Evolutionary conservation across 164 flowering plant species (phyloP).

Genomic region (Vitis rupestris): DNA sequence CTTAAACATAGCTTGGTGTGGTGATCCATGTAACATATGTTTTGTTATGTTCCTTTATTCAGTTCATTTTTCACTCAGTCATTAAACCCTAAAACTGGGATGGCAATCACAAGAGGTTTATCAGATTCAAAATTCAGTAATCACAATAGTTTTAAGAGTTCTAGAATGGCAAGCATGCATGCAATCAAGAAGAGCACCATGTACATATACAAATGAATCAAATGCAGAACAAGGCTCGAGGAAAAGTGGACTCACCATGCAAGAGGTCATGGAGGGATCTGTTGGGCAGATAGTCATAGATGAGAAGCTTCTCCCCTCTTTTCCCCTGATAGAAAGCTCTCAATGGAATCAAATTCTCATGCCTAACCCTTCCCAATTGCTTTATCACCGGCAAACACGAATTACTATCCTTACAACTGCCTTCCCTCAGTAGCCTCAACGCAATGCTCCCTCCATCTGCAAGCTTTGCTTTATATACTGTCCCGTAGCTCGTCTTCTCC

Average conservation of each 20-base stretch:
- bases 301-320: conserved; percentile 98
- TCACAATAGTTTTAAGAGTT: too few relatives aligned
- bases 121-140: too few relatives aligned
- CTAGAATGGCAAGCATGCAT: too few relatives aligned
- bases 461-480: conserved; percentile 93
- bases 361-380: conserved; percentile 82
- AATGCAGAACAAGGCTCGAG: neutral
- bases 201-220: neutral
- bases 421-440: conserved; percentile 89
- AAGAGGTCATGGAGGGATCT: conserved; percentile 74
- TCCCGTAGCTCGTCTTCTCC: conserved; percentile 96
- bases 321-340: conserved; percentile 97
- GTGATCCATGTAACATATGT: too few relatives aligned
- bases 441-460: conserved; percentile 92
- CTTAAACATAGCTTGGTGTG: too few relatives aligned
- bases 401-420: conserved; percentile 80
- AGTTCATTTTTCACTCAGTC: too few relatives aligned
- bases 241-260: conserved; percentile 54
- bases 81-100: too few relatives aligned
- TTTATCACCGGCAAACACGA: conserved; percentile 75
- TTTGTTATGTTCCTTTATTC: too few relatives aligned
- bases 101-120: too few relatives aligned
- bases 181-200: too few relatives aligned
- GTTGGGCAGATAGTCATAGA: conserved; percentile 82
- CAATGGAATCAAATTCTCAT: conserved; percentile 88